Evolutionary conservation across 495 filamentous ascomycete genomes (phyloP).

Genomic region (Articulospora tetracladia): DNA sequence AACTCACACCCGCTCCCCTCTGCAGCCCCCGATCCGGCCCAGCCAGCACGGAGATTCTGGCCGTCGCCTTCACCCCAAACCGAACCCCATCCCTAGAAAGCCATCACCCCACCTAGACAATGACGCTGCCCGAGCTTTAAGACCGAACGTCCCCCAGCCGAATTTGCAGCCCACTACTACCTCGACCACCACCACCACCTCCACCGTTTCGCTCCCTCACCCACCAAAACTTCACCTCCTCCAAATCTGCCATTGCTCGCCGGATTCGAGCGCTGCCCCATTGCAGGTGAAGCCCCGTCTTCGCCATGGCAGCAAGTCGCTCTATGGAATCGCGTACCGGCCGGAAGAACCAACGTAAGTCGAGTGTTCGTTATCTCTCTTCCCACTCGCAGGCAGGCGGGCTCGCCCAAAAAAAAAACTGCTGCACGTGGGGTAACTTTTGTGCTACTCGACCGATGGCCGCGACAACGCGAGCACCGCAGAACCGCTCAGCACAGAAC

Average conservation of each 20-base stretch:
- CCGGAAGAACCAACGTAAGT: slow-evolving; percentile 78
- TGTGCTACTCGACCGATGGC: background rate
- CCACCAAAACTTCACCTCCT: background rate
- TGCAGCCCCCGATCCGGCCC: too few species aligned
- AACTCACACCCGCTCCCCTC: too few species aligned
- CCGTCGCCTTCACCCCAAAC: background rate
- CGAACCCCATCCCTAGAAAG: background rate
- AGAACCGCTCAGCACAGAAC: background rate
- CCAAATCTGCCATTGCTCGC: background rate
- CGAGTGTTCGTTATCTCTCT: slow-evolving; percentile 1
- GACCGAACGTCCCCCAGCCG: slow-evolving; percentile 4
- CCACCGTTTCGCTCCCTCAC: slow-evolving; percentile 12
- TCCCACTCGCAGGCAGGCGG: background rate
- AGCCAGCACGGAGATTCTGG: background rate
- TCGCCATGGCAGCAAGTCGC: slow-evolving; percentile 57
- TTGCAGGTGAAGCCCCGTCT: slow-evolving; percentile 20
- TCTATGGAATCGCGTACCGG: slow-evolving; percentile 76
- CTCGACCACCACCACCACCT: background rate
- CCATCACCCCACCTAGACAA: slow-evolving; percentile 12
- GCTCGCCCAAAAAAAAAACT: background rate
- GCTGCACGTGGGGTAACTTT: slow-evolving; percentile 13
- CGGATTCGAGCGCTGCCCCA: slow-evolving; percentile 3
- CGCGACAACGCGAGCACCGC: background rate
- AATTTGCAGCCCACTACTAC: slow-evolving; percentile 9
- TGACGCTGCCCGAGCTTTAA: slow-evolving; percentile 14